A percentile compares a stretch with the other conserved stretches of the same genome.
Evolutionary conservation across 139 green algal genomes (phyloP).

Genomic region (Micractinium sp.): DNA sequence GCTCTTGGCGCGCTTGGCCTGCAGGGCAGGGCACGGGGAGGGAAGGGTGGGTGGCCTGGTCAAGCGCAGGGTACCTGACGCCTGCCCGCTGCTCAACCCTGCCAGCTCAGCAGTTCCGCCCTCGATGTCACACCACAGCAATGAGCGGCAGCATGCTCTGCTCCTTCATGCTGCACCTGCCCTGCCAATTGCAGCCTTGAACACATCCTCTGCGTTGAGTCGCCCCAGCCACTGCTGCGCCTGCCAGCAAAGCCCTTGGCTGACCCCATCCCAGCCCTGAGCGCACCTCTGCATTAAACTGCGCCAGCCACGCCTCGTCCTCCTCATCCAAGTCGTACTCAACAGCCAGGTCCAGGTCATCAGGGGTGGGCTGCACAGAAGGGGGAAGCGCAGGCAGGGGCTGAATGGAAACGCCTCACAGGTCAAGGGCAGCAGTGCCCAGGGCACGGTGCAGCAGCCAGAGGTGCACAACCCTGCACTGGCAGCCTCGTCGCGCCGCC

Average conservation of each 20-base stretch:
- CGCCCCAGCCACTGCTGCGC: not conserved
- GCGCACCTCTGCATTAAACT: conserved; percentile 71
- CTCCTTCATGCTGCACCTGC: not conserved
- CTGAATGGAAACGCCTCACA: too few relatives aligned
- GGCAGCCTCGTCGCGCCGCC: too few relatives aligned
- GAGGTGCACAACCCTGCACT: too few relatives aligned
- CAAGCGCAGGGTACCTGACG: too few relatives aligned
- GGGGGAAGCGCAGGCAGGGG: not conserved
- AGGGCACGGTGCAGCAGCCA: too few relatives aligned
- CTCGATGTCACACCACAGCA: too few relatives aligned
- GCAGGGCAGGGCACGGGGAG: not conserved
- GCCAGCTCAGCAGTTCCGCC: too few relatives aligned
- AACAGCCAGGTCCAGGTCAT: conserved; percentile 62
- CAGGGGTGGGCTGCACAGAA: conserved; percentile 55
- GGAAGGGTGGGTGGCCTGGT: not conserved
- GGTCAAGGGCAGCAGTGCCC: too few relatives aligned
- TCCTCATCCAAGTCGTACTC: conserved; percentile 98
- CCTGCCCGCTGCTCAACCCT: too few relatives aligned
- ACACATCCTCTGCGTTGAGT: too few relatives aligned
- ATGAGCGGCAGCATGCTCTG: too few relatives aligned
- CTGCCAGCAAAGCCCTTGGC: not conserved
- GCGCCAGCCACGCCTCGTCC: conserved; percentile 93
- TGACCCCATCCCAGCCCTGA: not conserved
- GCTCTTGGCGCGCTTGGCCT: conserved; percentile 39
- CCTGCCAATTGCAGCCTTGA: not conserved